phyloP scores from a whole-genome alignment of 2,329 filamentous ascomycete genomes.

The Colletotrichum godetiae region DNA sequence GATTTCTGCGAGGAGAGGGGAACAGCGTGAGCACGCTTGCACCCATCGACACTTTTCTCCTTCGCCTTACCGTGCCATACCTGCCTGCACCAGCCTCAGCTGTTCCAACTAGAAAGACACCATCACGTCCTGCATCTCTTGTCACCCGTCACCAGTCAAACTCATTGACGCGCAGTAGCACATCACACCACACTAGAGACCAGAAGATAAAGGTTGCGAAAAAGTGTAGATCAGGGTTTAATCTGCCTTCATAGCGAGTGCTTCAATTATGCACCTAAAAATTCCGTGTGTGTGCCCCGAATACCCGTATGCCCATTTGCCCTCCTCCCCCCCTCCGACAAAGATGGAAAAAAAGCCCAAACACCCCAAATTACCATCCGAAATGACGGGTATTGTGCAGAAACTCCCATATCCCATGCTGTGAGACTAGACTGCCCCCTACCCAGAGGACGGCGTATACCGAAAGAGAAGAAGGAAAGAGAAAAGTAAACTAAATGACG shows the following conservation, averaged over 20 bases:
- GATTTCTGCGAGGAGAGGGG: too few relatives aligned
- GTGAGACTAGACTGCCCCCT: not conserved
- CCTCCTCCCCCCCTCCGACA: too few relatives aligned
- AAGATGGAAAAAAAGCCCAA: not conserved
- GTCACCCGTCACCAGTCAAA: not conserved
- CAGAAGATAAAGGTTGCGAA: not conserved
- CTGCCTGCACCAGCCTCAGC: not conserved
- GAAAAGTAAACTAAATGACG: too few relatives aligned
- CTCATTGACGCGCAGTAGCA: not conserved
- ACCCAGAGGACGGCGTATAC: constrained; percentile 19
- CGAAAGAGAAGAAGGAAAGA: constrained; percentile 4
- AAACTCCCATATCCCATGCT: constrained; percentile 20
- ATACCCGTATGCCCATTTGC: too few relatives aligned
- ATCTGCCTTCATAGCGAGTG: constrained; percentile 1
- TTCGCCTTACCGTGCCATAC: not conserved
- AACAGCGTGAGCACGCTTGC: too few relatives aligned
- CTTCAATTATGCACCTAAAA: constrained; percentile 17
- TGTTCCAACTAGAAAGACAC: not conserved
- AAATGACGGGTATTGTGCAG: constrained; percentile 19
- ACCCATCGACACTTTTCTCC: too few relatives aligned
- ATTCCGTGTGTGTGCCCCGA: not conserved
- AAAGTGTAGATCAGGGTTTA: constrained; percentile 14
- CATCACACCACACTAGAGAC: not conserved
- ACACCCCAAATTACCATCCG: constrained; percentile 14
- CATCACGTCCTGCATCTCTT: not conserved